These are phyloP conservation scores for Orbilia brochopaga DNA, from an alignment of 2,329 filamentous ascomycete genomes.

Conservation along the genomic window DNA sequence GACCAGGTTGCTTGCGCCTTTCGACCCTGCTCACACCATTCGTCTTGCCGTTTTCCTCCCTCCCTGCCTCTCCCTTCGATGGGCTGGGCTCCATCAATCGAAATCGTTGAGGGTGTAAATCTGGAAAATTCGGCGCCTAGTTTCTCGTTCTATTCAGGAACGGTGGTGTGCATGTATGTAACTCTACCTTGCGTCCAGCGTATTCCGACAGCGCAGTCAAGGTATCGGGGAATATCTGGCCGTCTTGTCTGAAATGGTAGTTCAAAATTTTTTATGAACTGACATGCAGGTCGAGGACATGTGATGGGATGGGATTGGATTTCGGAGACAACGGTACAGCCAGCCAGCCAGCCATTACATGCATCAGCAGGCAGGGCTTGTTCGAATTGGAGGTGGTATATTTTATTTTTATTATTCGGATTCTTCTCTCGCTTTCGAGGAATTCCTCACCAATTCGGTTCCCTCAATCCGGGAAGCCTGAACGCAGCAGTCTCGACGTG, in stretches of 20 bases:
- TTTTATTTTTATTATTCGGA: neutral
- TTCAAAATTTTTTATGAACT: too few species aligned
- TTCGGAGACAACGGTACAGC: conserved; percentile 8
- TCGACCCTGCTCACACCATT: conserved; percentile 21
- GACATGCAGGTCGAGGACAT: conserved; percentile 48
- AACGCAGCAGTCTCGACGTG: conserved; percentile 32
- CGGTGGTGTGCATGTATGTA: neutral
- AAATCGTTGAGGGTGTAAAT: too few species aligned
- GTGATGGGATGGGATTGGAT: conserved; percentile 34
- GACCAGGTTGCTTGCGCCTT: conserved; percentile 43
- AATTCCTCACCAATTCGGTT: conserved; percentile 45
- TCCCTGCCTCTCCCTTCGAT: conserved; percentile 4
- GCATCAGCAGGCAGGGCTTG: neutral
- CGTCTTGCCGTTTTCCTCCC: conserved; percentile 20
- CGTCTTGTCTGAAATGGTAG: conserved; percentile 1
- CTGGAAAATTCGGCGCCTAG: conserved; percentile 51
- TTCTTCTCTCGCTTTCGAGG: conserved; percentile 25
- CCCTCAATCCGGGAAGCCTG: conserved; percentile 37
- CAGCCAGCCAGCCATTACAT: too few species aligned
- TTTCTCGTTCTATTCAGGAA: conserved; percentile 16
- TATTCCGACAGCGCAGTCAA: conserved; percentile 22
- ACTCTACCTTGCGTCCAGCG: conserved; percentile 41
- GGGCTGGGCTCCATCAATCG: conserved; percentile 3
- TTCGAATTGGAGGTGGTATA: neutral
- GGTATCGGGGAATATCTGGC: conserved; percentile 26